Evolutionary conservation across 2,329 filamentous ascomycete genomes (phyloP).

Genomic region (Rhinocladiella mackenziei): DNA sequence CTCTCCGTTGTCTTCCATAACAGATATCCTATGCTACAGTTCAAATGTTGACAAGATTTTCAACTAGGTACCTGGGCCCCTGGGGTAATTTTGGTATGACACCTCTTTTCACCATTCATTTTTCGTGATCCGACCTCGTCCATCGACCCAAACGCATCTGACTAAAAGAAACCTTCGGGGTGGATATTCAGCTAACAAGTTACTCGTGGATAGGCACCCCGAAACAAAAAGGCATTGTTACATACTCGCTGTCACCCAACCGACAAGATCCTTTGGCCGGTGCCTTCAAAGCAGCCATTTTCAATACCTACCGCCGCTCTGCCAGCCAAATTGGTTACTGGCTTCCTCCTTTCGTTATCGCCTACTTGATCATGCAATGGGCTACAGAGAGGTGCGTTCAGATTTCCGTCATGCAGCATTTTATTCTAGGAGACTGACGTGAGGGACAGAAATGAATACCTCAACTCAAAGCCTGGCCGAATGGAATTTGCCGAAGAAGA

Average conservation of each 20-base stretch:
- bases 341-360: constrained; percentile 70
- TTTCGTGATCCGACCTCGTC: neutral
- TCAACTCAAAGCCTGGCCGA: constrained; percentile 48
- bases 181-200: constrained; percentile 5
- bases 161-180: too few species aligned
- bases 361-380: constrained; percentile 85
- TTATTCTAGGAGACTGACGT: constrained; percentile 4
- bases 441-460: constrained; percentile 44
- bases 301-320: constrained; percentile 91
- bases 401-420: neutral
- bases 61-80: constrained; percentile 63
- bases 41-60: neutral
- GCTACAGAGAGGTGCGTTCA: constrained; percentile 74
- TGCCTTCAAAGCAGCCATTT: constrained; percentile 73
- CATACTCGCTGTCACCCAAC: constrained; percentile 79
- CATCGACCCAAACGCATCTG: too few species aligned
- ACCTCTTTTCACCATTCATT: neutral
- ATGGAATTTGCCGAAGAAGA: constrained; percentile 11
- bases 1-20: neutral
- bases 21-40: constrained; percentile 29
- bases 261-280: constrained; percentile 83
- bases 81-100: constrained; percentile 71
- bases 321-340: constrained; percentile 85
- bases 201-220: constrained; percentile 39
- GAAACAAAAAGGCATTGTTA: constrained; percentile 58